Evolutionary conservation across 768 basidiomycete genomes (phyloP).

Genomic region (Rhodotorula babjevae): DNA sequence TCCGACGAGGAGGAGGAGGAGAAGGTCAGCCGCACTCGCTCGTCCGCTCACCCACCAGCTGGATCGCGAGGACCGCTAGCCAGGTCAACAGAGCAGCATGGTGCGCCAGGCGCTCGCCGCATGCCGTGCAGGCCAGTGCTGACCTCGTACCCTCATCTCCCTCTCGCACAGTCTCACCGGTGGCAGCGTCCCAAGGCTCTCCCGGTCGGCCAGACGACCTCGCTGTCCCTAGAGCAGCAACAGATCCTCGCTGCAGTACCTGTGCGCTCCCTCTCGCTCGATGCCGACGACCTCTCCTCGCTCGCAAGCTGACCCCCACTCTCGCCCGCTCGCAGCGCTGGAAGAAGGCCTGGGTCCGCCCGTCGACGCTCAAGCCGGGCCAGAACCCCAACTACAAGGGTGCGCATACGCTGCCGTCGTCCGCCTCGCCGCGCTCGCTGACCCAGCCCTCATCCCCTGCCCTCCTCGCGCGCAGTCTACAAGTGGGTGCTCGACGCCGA

Average conservation of each 20-base stretch:
- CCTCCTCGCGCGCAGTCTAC: neutral
- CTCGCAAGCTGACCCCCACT: neutral
- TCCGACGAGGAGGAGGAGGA: too few species aligned
- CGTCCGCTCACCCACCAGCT: too few species aligned
- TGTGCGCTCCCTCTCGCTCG: neutral
- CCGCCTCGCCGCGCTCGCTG: neutral
- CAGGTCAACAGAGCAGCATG: neutral
- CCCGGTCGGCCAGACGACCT: neutral
- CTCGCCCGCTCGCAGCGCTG: conserved; percentile 5
- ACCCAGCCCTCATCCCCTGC: too few species aligned
- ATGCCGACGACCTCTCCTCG: neutral
- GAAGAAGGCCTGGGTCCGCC: conserved; percentile 39
- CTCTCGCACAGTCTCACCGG: neutral
- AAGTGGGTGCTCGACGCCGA: conserved; percentile 36
- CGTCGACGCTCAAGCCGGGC: conserved; percentile 12
- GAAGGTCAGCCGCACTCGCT: too few species aligned
- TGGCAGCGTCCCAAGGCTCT: conserved; percentile 1
- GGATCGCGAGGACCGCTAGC: too few species aligned
- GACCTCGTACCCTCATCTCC: neutral
- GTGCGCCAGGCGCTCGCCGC: neutral
- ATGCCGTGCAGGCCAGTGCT: neutral
- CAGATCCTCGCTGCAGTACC: conserved; percentile 28
- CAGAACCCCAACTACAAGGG: conserved; percentile 29
- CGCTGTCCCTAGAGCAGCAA: conserved; percentile 28
- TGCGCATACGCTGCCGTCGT: neutral